Percentiles rank a stretch among this genome's conserved stretches.
These are phyloP conservation scores for Ceratocystis albifundus DNA, from an alignment of 2,329 filamentous ascomycete species.

Conservation along the genomic window DNA sequence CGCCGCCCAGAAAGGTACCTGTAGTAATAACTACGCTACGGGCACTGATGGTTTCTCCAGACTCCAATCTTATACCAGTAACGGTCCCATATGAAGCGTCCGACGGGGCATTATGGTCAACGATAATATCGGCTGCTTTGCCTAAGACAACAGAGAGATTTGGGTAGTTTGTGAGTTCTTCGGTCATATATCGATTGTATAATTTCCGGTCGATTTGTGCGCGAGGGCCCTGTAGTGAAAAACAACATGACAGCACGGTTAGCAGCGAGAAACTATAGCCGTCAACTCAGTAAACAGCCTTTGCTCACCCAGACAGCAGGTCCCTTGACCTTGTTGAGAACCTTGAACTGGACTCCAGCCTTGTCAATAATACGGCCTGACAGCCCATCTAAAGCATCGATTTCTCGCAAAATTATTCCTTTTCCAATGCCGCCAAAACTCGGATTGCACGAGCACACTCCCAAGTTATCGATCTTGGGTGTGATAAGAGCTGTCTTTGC, in stretches of 20 bases:
- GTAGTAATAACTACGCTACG: conserved; percentile 86
- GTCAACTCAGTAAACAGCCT: background rate
- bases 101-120: conserved; percentile 42
- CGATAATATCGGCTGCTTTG: conserved; percentile 83
- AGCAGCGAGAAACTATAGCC: background rate
- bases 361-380: conserved; percentile 84
- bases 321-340: conserved; percentile 80
- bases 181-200: conserved; percentile 83
- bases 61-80: conserved; percentile 73
- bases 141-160: conserved; percentile 72
- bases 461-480: conserved; percentile 75
- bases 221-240: conserved; percentile 53
- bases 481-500: conserved; percentile 84
- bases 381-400: conserved; percentile 87
- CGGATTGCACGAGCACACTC: conserved; percentile 92
- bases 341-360: conserved; percentile 84
- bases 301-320: conserved; percentile 71
- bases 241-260: background rate
- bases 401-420: conserved; percentile 86
- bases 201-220: conserved; percentile 88
- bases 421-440: conserved; percentile 98
- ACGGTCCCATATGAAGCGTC: conserved; percentile 43
- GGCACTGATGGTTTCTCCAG: conserved; percentile 70
- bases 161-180: conserved; percentile 66
- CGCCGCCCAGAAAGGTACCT: conserved; percentile 85